Evolutionary conservation across 225 moss, liverwort and hornwort species (phyloP).

Genomic region (Antitrichia curtipendula): DNA sequence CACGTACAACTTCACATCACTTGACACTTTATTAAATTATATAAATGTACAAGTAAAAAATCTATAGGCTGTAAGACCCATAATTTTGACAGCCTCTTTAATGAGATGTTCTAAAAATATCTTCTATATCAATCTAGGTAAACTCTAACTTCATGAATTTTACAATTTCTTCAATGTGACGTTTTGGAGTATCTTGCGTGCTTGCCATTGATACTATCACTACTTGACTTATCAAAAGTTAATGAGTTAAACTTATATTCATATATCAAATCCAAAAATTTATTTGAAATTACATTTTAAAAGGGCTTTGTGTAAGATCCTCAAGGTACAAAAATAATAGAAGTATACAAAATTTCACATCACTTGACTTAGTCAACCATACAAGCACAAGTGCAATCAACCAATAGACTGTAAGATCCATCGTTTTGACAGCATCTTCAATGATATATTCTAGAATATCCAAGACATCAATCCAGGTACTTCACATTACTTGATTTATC

Average conservation of each 20-base stretch:
- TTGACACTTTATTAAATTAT: neutral
- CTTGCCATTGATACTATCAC: neutral
- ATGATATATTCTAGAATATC: neutral
- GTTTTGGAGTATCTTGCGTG: accelerated
- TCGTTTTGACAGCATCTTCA: neutral
- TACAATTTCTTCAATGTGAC: neutral
- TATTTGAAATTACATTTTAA: neutral
- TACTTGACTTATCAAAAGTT: too few relatives aligned
- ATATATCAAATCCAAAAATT: neutral
- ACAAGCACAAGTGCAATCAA: neutral
- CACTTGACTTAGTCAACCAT: neutral
- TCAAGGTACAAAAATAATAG: neutral
- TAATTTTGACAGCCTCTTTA: neutral
- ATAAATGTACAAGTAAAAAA: neutral
- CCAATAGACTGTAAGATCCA: neutral
- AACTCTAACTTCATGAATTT: neutral
- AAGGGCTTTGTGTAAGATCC: neutral
- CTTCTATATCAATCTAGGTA: accelerated
- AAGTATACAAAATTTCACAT: neutral
- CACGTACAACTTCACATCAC: neutral
- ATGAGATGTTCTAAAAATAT: neutral
- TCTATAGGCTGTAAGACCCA: neutral
- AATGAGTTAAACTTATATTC: neutral
- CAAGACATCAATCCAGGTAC: accelerated
- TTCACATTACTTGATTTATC: too few relatives aligned